A percentile compares a stretch with the other conserved stretches of the same genome.
These are phyloP conservation scores for Sergeia podlipaevii DNA, from an alignment of 208 protist species.

Conservation along the genomic window DNA sequence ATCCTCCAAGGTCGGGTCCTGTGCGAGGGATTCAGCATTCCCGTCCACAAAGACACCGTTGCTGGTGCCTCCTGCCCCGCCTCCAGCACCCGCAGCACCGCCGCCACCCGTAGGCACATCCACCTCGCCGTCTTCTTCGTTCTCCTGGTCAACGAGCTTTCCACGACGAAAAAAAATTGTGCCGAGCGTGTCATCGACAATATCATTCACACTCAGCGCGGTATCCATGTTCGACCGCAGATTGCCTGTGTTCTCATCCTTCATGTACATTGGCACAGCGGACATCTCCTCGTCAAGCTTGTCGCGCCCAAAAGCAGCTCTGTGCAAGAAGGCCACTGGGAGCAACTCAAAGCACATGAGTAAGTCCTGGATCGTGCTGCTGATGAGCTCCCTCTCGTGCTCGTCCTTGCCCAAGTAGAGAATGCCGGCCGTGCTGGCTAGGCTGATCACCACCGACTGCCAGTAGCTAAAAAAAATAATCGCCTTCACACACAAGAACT, in stretches of 20 bases:
- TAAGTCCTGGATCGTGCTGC: constrained; percentile 68
- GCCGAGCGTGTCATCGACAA: constrained; percentile 78
- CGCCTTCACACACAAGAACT: constrained; percentile 87
- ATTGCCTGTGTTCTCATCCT: constrained; percentile 52
- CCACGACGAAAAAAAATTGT: constrained; percentile 81
- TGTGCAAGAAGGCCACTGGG: constrained; percentile 77
- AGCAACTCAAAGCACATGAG: constrained; percentile 87
- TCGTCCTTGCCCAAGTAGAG: constrained; percentile 46
- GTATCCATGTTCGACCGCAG: constrained; percentile 68
- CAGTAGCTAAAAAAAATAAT: constrained; percentile 91
- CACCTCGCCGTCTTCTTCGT: constrained; percentile 37
- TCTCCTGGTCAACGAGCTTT: constrained; percentile 78
- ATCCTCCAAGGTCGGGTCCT: constrained; percentile 69
- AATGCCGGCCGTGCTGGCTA: constrained; percentile 33
- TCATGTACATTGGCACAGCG: constrained; percentile 77
- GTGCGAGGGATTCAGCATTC: constrained; percentile 25
- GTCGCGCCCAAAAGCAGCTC: constrained; percentile 61
- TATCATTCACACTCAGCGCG: constrained; percentile 72
- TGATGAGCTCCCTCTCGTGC: constrained; percentile 35
- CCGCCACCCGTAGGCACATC: constrained; percentile 14
- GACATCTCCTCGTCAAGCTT: constrained; percentile 81
- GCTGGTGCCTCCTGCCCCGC: not conserved
- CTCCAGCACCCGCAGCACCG: constrained; percentile 11
- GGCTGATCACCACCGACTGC: constrained; percentile 68
- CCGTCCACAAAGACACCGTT: constrained; percentile 4